Conservation (phyloP, 371 early-diverging fungal species). For the Apophysomyces sp. region DNA sequence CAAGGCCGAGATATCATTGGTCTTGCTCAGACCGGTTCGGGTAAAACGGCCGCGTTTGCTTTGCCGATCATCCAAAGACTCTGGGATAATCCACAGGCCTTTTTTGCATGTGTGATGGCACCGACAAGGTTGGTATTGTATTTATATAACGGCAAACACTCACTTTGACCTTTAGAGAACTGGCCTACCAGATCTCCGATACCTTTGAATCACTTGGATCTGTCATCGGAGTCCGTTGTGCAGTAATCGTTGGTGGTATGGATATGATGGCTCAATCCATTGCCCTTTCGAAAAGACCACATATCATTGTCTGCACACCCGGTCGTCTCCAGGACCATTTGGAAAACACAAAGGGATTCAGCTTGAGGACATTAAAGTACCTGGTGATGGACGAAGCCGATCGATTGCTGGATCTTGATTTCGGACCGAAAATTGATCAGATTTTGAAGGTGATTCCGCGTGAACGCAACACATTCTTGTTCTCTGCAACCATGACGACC, state of each 20-base stretch:
- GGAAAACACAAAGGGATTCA: constrained; percentile 97
- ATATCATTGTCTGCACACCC: constrained; percentile 96
- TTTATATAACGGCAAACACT: background rate
- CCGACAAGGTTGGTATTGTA: constrained; percentile 82
- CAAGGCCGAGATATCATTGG: constrained; percentile 94
- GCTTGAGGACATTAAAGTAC: constrained; percentile 82
- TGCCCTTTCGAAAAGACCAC: constrained; percentile 93
- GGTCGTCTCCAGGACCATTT: constrained; percentile 97
- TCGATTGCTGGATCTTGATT: constrained; percentile 95
- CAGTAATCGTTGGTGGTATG: constrained; percentile 97
- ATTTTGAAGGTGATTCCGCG: constrained; percentile 91
- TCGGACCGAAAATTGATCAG: constrained; percentile 95
- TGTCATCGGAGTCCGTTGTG: constrained; percentile 89
- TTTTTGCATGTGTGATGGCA: constrained; percentile 95
- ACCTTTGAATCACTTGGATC: constrained; percentile 92
- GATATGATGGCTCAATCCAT: constrained; percentile 95
- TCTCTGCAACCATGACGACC: constrained; percentile 98
- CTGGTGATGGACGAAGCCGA: constrained; percentile 99
- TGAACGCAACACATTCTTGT: constrained; percentile 93
- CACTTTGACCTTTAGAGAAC: constrained; percentile 64
- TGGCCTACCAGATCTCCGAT: constrained; percentile 95
- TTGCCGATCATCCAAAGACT: constrained; percentile 94
- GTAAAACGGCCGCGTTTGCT: constrained; percentile 98
- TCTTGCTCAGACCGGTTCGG: constrained; percentile 94
- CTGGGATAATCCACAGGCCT: constrained; percentile 85